These are phyloP conservation scores for Lactarius trivialis DNA, from an alignment of 768 basidiomycete species.

Conservation along the genomic window DNA sequence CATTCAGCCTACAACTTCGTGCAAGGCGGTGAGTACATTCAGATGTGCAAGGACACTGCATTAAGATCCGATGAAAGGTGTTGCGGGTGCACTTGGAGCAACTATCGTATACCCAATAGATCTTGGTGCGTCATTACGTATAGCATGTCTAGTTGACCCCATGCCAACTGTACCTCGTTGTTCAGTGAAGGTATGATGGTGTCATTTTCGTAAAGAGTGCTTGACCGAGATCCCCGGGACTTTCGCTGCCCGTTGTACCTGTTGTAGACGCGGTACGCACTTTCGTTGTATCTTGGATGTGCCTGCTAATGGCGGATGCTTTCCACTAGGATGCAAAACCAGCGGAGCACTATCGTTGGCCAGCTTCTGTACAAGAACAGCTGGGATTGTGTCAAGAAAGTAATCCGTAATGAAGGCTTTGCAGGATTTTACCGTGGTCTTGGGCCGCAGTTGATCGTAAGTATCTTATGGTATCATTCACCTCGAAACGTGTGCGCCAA, in stretches of 20 bases:
- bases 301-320: neutral
- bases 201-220: neutral
- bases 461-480: slow-evolving; percentile 18
- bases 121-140: slow-evolving; percentile 51
- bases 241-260: neutral
- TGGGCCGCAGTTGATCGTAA: slow-evolving; percentile 86
- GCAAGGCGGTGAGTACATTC: slow-evolving; percentile 60
- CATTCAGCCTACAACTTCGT: slow-evolving; percentile 82
- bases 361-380: slow-evolving; percentile 97
- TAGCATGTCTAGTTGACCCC: neutral
- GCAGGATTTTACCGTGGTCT: slow-evolving; percentile 95
- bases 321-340: slow-evolving; percentile 82
- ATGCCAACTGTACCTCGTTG: slow-evolving; percentile 15
- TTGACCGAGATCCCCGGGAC: slow-evolving; percentile 2
- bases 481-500: neutral
- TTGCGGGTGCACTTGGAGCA: slow-evolving; percentile 92
- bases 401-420: slow-evolving; percentile 91
- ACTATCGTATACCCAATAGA: slow-evolving; percentile 98
- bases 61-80: slow-evolving; percentile 40
- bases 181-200: slow-evolving; percentile 61
- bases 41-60: slow-evolving; percentile 2
- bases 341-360: slow-evolving; percentile 92
- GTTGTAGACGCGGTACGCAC: slow-evolving; percentile 52
- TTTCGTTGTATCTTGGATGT: neutral
- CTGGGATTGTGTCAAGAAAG: slow-evolving; percentile 87